Percentiles rank a stretch among this genome's conserved stretches.
These are phyloP conservation scores for Daldinia decipiens DNA, from an alignment of 495 filamentous ascomycete genomes.

Conservation along the genomic window DNA sequence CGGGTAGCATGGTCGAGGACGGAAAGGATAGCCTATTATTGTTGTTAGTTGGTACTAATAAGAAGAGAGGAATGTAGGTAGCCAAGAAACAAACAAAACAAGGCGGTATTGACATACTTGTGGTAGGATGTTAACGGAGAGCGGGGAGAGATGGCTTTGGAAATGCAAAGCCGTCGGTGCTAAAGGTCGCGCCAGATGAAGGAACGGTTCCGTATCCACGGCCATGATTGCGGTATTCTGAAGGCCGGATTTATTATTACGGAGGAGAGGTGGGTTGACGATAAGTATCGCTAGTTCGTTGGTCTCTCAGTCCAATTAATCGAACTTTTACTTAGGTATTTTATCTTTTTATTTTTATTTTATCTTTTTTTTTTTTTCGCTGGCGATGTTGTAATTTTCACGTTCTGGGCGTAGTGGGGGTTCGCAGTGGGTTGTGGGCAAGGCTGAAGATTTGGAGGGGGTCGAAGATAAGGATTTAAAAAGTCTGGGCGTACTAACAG, in stretches of 20 bases:
- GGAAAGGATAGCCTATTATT: conserved; percentile 83
- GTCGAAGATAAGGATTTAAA: conserved; percentile 14
- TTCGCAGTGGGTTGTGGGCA: conserved; percentile 38
- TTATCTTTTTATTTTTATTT: background rate
- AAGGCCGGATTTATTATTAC: background rate
- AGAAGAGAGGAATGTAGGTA: conserved; percentile 65
- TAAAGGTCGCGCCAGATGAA: conserved; percentile 93
- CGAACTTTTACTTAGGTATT: conserved; percentile 22
- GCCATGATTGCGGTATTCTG: conserved; percentile 73
- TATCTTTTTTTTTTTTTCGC: conserved; percentile 15
- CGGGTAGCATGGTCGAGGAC: conserved; percentile 97
- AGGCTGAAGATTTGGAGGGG: conserved; percentile 26
- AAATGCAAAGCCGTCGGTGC: conserved; percentile 80
- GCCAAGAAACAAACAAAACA: background rate
- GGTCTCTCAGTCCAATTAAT: conserved; percentile 11
- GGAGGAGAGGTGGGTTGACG: conserved; percentile 10
- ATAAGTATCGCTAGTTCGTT: background rate
- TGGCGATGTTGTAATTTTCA: conserved; percentile 38
- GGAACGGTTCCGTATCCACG: conserved; percentile 78
- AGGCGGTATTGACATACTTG: conserved; percentile 69
- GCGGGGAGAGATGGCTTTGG: conserved; percentile 84
- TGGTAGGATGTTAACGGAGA: conserved; percentile 93
- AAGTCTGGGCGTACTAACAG: conserved; percentile 5
- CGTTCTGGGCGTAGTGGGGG: conserved; percentile 35
- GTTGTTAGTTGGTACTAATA: background rate